Evolutionary conservation across 2,329 filamentous ascomycete genomes (phyloP), one percentile per base, ranked within the genome.

Genomic region (Xylaria sp.): DNA sequence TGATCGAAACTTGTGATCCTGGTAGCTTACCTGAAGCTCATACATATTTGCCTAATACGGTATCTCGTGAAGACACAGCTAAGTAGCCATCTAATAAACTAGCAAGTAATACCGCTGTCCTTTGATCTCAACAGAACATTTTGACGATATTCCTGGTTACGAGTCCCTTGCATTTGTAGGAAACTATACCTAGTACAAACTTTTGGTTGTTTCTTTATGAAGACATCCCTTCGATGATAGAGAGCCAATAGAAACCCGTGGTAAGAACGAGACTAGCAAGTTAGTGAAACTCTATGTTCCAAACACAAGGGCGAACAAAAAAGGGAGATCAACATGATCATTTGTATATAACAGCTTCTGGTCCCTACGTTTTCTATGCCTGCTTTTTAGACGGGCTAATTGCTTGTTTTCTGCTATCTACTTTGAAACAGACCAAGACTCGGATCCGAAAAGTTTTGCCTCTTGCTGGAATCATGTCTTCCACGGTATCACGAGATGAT

Each of bases 331-430:
- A 41, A 23, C n/a, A 41, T 31, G 31, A 13, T 25, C 2, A 39
- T 41, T 49, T 36, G 15, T 31, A 60, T 39, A 52, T 62, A 55
- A 7, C 18, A 51, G 18, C 41, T 25, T 57, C 12, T 33, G 6
- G 20, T n/a, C 41, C n/a, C 33, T 58, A 13, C 31, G 3, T 39
- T 18, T 28, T 46, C 8, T 36, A 20, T n/a, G 15, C 41, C 4
- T 52, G 4, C 28, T 59, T 28, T 58, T 58, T 31, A 52, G 43
- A 41, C 33, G 3, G 15, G 3, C 4, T 12, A 33, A 10, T 36
- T 33, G 2, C 64, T 46, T 6, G 41, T 59, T 55, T 18, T 31
- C 20, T 18, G 52, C 43, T 28, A 13, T 39, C 54, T 56, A 56
- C 13, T 41, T 39, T 36, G 10, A 20, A 48, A 18, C 10, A 36